Conservation (phyloP, 2,329 filamentous ascomycete species). For the Penicillium sp. region DNA sequence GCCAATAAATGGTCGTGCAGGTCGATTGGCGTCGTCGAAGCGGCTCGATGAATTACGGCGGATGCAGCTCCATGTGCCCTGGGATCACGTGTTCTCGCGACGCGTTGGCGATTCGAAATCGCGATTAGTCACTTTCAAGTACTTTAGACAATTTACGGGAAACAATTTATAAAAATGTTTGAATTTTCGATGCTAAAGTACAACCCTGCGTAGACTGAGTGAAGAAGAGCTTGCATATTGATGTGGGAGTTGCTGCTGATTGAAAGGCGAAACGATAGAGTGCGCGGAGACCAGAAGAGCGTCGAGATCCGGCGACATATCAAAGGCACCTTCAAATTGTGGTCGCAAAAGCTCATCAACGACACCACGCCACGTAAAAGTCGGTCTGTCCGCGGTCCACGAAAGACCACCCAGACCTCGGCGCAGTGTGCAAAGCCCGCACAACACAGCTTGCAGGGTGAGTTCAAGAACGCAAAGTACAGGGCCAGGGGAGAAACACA, state of each 20-base stretch:
- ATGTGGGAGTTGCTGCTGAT: no score
- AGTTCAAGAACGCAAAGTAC: conserved; percentile 8
- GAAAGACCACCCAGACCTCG: not conserved
- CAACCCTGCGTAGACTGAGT: conserved; percentile 13
- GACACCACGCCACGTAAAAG: not conserved
- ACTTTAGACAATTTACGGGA: no score
- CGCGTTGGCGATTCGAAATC: conserved; percentile 13
- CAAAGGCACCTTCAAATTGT: no score
- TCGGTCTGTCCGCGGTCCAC: not conserved
- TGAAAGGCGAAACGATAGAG: no score
- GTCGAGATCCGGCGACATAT: no score
- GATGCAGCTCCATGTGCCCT: conserved; percentile 3
- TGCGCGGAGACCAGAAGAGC: no score
- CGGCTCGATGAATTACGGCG: conserved; percentile 1
- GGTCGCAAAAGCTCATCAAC: no score
- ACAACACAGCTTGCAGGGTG: not conserved
- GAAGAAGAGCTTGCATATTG: conserved; percentile 1
- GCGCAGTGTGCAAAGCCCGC: conserved; percentile 1
- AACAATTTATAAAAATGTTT: not conserved
- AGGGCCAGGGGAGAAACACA: conserved; percentile 4
- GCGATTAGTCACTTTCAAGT: no score
- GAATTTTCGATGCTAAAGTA: conserved; percentile 17
- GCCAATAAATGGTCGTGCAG: not conserved
- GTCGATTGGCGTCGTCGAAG: not conserved
- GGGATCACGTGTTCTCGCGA: conserved; percentile 18